Conservation (phyloP, 2,329 filamentous ascomycete genomes). For the Pseudocercospora fuligena region DNA sequence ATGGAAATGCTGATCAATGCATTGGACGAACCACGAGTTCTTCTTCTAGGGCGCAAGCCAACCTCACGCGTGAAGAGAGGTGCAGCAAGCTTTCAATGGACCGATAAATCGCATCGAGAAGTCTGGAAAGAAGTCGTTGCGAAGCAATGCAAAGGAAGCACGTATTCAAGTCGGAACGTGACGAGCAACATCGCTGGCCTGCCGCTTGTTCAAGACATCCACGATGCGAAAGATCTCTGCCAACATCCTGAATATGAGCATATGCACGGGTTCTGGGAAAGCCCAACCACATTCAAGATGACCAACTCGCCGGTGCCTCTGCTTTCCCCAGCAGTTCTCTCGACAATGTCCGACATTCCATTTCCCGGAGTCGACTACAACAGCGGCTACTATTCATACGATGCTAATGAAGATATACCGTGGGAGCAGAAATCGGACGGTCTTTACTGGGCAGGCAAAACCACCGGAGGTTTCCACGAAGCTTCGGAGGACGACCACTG, state of each 20-base stretch:
- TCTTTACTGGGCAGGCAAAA: conserved; percentile 64
- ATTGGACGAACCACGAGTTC: conserved; percentile 55
- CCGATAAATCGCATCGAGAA: not conserved
- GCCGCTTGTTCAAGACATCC: conserved; percentile 8
- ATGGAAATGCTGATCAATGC: conserved; percentile 54
- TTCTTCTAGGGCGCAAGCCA: conserved; percentile 34
- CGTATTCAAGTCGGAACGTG: not conserved
- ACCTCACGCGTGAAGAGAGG: not conserved
- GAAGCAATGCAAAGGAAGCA: not conserved
- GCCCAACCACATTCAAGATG: conserved; percentile 50
- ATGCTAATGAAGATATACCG: conserved; percentile 45
- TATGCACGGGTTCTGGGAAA: conserved; percentile 53
- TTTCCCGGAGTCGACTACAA: conserved; percentile 56
- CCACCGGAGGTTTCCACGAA: conserved; percentile 54
- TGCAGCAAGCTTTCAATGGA: not conserved
- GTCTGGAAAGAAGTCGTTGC: not conserved
- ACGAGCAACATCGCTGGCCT: not conserved
- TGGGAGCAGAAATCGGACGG: conserved; percentile 58
- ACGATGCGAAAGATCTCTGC: conserved; percentile 46
- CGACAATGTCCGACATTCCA: conserved; percentile 55
- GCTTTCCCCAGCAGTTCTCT: conserved; percentile 51
- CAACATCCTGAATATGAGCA: conserved; percentile 50
- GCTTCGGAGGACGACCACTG: conserved; percentile 40
- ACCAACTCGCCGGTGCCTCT: conserved; percentile 53
- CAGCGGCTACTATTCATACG: conserved; percentile 51